Conservation (phyloP, 148 eudicot genomes). For the Simmondsia chinensis region DNA sequence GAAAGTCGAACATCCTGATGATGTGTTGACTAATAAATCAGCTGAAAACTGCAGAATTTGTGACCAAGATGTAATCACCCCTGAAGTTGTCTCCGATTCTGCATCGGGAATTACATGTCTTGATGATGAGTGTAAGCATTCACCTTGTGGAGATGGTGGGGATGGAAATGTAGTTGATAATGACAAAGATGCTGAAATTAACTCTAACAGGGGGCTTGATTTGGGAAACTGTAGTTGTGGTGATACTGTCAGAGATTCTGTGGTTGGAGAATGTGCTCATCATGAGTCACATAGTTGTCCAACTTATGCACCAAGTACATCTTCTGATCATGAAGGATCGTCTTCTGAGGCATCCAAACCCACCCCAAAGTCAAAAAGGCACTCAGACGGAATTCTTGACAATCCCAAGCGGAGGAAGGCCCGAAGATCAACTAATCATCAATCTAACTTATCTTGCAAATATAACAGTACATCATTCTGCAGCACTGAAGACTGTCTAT, state of each 20-base stretch:
- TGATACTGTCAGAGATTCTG: conserved; percentile 11
- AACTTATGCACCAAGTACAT: conserved; percentile 19
- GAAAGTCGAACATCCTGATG: conserved; percentile 38
- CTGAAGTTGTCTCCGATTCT: conserved; percentile 26
- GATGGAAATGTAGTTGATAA: conserved; percentile 14
- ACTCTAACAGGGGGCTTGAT: conserved; percentile 18
- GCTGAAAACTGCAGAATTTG: conserved; percentile 34
- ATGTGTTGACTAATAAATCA: conserved; percentile 20
- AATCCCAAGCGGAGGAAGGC: conserved; percentile 76
- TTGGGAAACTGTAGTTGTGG: conserved; percentile 27
- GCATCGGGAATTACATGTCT: conserved; percentile 20
- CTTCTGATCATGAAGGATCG: conserved; percentile 20
- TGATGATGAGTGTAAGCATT: conserved; percentile 22
- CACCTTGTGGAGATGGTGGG: conserved; percentile 14
- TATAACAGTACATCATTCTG: conserved; percentile 73
- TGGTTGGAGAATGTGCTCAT: conserved; percentile 20
- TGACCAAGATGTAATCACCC: conserved; percentile 14
- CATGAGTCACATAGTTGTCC: conserved; percentile 18
- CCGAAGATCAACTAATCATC: conserved; percentile 43
- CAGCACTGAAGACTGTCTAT: conserved; percentile 58
- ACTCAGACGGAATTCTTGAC: conserved; percentile 62
- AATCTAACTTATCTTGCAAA: conserved; percentile 42
- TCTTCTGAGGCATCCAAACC: conserved; percentile 25
- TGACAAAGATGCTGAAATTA: conserved; percentile 19
- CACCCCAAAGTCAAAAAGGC: conserved; percentile 69